phyloP scores from a whole-genome alignment of 495 filamentous ascomycete species.

The Podospora appendiculata region DNA sequence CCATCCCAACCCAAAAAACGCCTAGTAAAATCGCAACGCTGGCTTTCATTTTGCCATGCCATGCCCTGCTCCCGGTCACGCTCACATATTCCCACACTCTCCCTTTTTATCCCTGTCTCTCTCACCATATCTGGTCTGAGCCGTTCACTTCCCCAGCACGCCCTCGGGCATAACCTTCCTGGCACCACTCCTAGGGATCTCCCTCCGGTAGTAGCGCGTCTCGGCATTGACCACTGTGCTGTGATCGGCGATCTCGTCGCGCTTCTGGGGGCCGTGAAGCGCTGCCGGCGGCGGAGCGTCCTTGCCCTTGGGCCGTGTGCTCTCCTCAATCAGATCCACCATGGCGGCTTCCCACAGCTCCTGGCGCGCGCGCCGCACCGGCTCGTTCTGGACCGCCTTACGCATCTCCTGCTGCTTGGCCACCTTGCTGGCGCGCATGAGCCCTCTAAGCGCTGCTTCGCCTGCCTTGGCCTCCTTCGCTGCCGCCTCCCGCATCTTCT shows the following conservation, averaged over 20 bases:
- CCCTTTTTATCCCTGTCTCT: no score
- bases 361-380: slow-evolving; percentile 26
- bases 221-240: slow-evolving; percentile 41
- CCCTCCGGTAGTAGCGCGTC: slow-evolving; percentile 24
- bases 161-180: slow-evolving; percentile 12
- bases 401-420: slow-evolving; percentile 42
- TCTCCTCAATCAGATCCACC: slow-evolving; percentile 29
- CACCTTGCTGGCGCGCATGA: slow-evolving; percentile 40
- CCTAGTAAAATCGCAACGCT: background rate
- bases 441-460: slow-evolving; percentile 34
- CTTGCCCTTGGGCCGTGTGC: slow-evolving; percentile 53
- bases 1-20: background rate
- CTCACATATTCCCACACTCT: no score
- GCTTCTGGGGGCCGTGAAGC: slow-evolving; percentile 17
- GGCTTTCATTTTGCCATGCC: no score
- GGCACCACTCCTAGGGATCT: slow-evolving; percentile 19
- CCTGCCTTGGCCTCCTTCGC: slow-evolving; percentile 37
- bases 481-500: slow-evolving; percentile 35
- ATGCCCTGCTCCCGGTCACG: no score
- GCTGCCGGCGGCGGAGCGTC: slow-evolving; percentile 60
- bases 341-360: slow-evolving; percentile 36
- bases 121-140: no score
- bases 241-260: slow-evolving; percentile 39
- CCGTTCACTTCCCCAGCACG: slow-evolving; percentile 8
- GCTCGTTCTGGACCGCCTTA: slow-evolving; percentile 25